Evolutionary conservation across 2,329 filamentous ascomycete genomes (phyloP), one percentile per base, ranked within the genome.

Genomic region (Microdochium bolleyi): DNA sequence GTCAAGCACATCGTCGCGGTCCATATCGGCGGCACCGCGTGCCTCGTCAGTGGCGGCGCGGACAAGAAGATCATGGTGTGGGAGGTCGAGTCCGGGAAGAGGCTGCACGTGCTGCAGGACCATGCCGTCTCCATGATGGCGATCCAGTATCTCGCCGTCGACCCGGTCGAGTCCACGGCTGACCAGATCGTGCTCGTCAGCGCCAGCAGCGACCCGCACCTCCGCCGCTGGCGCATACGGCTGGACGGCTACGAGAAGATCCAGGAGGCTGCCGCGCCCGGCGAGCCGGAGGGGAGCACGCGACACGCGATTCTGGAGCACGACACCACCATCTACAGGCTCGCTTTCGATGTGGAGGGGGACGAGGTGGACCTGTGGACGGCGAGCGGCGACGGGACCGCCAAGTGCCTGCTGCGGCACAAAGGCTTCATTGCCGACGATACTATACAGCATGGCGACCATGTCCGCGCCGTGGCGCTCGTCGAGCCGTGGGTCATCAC

Each of bases 371-470:
- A 96, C 61, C 72, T 96, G 14, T 97, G 91, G 91, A 96, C 92
- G 8, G 88, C 92, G 5, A 96, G 90, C 55, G 91, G 90, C 3
- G 94, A 99, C 67, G 94, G 90, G 60, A 91, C 87, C 0, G 84
- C 84, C 2, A 94, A 92, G 67, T 92, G 89, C 60, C 77, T 96
- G 9, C 78, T 85, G 1, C 78, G 91, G 51, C 73, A 77, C 24
- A 82, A 80, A 48, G 77, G 76, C 19, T 96, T 90, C 77, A 80
- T 79, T 48, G 71, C 80, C 3, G 89, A 92, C 54, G 86, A 92
- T 52, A 79, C 73, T 1, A 81, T 95, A 55, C 70, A 77, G 52
- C 94, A 99, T 66, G 89, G 91, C 1, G 91, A 95, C 67, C 96
- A 95, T 66, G 92, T 97, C 27, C 83, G 90, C 54, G 89, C 91